Percentiles rank a stretch among this genome's conserved stretches.
phyloP scores from a whole-genome alignment of 192 early-diverging fungal genomes.

The Chytriomyces sp. region DNA sequence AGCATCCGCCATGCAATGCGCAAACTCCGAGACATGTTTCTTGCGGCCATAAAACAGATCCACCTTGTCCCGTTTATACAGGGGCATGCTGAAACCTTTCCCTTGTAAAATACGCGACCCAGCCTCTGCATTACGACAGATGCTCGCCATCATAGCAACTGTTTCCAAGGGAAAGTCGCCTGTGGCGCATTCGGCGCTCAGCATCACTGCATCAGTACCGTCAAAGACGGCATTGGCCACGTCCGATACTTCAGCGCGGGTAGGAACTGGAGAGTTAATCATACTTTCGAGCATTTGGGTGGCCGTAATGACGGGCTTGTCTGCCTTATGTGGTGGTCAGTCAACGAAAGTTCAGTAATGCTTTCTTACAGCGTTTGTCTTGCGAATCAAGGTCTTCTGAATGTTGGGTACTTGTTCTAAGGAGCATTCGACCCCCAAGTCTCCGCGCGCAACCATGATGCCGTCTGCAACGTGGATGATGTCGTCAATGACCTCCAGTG shows the following conservation, averaged over 20 bases:
- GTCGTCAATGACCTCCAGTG: conserved; percentile 56
- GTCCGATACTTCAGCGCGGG: conserved; percentile 61
- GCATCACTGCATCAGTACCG: conserved; percentile 60
- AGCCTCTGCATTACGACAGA: conserved; percentile 51
- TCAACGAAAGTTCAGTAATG: conserved; percentile 2
- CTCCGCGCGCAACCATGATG: conserved; percentile 64
- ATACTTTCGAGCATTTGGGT: conserved; percentile 64
- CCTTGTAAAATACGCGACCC: conserved; percentile 33
- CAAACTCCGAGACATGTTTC: conserved; percentile 41
- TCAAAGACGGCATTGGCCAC: conserved; percentile 65
- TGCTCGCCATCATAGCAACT: conserved; percentile 53
- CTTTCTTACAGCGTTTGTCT: conserved; percentile 55
- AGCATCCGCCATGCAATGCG: conserved; percentile 56
- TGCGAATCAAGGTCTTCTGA: conserved; percentile 59
- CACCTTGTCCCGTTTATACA: conserved; percentile 20
- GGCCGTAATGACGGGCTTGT: conserved; percentile 60
- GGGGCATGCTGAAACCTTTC: not conserved
- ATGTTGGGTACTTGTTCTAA: conserved; percentile 58
- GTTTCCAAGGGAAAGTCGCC: conserved; percentile 56
- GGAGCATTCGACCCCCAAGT: conserved; percentile 58
- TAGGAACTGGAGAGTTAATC: conserved; percentile 56
- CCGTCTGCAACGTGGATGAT: conserved; percentile 46
- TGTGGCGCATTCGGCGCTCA: conserved; percentile 56
- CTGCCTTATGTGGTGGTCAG: conserved; percentile 31
- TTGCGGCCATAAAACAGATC: conserved; percentile 14